Base-by-base conservation (phyloP, 257 asterid genomes). In the Solanum commersonii region DNA sequence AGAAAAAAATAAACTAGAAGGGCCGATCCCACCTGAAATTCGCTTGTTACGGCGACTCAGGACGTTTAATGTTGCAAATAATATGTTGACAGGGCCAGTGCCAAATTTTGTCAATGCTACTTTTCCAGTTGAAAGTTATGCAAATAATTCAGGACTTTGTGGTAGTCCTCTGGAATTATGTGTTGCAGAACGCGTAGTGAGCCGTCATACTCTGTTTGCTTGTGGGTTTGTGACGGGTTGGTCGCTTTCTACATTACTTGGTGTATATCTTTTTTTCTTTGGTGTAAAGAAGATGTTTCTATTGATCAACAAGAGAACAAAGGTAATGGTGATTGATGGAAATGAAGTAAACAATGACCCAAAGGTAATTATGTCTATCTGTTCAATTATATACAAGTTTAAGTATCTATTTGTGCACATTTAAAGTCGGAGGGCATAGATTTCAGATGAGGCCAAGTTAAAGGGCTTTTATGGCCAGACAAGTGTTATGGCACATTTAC, bases 21-120 rank as follows among this genome's bases (percentile, higher is more conserved):
- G 42, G 0, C 42, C 0, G 11, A 38, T 38, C 42, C 42, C 42
- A 38, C 11, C 42, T 0, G 11, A 38, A 38, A 38, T 38, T 38
- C 0, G 42, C 42, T 38, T 0, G 3, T 38, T 38, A 38, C 0
- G 0, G 0, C 42, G 42, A 38, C 42, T 38, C 42, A 38, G 0
- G 42, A 38, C 0, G 11, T 38, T 38, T 38, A 0, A 8, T 0
- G 42, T 38, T 38, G 0, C 42, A 0, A 2, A 38, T 0, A 38
- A 38, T 0, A 38, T 38, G 42, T 38, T 38, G 42, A 8, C 11
- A 38, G 42, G 42, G 42, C 42, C 42, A 38, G 42, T 71, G 78
- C 78, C 78, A 71, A 31, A 0, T 7, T 8, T 31, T 70, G 8
- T 3, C 5, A 3, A 31, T 33, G 35, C 4, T 1, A 33, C 35